Conservation (phyloP, 2,329 filamentous ascomycete species). For the Alternaria hordeiaustralica region DNA sequence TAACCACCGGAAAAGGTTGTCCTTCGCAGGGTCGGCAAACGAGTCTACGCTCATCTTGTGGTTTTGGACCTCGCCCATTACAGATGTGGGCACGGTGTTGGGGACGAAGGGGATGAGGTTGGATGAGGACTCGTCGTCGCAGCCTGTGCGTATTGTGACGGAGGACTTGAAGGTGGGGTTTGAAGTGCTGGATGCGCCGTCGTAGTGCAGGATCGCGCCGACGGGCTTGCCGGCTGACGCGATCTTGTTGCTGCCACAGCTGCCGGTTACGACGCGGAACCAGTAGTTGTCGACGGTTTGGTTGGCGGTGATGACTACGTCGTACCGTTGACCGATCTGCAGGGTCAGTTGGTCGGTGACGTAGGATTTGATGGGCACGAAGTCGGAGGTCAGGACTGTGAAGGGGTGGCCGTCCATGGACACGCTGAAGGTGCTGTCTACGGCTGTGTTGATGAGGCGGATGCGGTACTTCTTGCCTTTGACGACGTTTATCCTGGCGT, state of each 20-base stretch:
- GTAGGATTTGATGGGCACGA: constrained; percentile 53
- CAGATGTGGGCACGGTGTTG: constrained; percentile 47
- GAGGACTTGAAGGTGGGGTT: constrained; percentile 44
- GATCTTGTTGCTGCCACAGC: constrained; percentile 40
- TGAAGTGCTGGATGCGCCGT: constrained; percentile 34
- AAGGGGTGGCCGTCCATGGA: constrained; percentile 51
- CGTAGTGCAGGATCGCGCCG: constrained; percentile 52
- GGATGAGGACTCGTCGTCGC: constrained; percentile 46
- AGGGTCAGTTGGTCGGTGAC: constrained; percentile 41
- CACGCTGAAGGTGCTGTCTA: constrained; percentile 42
- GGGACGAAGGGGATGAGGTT: constrained; percentile 49
- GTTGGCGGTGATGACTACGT: constrained; percentile 55
- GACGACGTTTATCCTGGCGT: constrained; percentile 43
- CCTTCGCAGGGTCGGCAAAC: constrained; percentile 36
- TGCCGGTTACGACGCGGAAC: constrained; percentile 53
- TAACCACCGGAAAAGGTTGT: constrained; percentile 53
- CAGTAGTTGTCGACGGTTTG: constrained; percentile 55
- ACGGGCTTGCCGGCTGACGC: constrained; percentile 37
- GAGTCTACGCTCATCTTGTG: constrained; percentile 40
- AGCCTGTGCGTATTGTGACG: constrained; percentile 43
- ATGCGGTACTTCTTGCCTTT: constrained; percentile 63
- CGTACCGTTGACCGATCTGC: constrained; percentile 53
- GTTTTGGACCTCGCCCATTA: constrained; percentile 36
- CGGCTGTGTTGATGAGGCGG: constrained; percentile 63
- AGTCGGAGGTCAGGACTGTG: constrained; percentile 52